Base-by-base conservation (phyloP, 805 yeast species). In the Ogataea populi-albae region DNA sequence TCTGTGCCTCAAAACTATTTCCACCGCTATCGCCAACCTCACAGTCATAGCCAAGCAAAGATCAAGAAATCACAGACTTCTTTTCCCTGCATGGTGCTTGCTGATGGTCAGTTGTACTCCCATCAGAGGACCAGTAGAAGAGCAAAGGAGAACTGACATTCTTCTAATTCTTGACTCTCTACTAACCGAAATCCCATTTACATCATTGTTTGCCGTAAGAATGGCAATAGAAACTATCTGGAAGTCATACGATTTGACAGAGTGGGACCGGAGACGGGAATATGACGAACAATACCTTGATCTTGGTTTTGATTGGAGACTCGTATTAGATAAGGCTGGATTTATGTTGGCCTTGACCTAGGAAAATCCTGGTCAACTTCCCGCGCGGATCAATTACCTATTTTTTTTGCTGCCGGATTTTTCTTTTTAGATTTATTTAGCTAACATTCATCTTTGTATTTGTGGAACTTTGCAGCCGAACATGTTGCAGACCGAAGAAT, bases 51-150 rank as follows among this genome's bases (percentile, higher is more conserved):
- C 15, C 16, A 25, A 48, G 49, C 31, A 26, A 12, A 9, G 16
- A 32, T 25, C 28, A 8, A 25, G 28, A 16, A 28, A 35, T 22
- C 26, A 39, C 25, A 40, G 42, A 11, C 43, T 45, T 4, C 46
- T 57, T 10, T 59, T 52, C 21, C 66, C 66, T 5, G 46, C 46
- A 8, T 61, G 66, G 66, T 36, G 61, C n/a, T 25, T 61, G 9
- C 39, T 60, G 9, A 49, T 60, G 3, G 23, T 53, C 3, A 40
- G 58, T 1, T 34, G 45, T 6, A 47, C 55, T 26, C 41, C 41
- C 6, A 41, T 35, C n/a, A 32, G 30, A n/a, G 29, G 31, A 12
- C 38, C 30, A 4, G 17, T 26, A 6, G 33, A 47, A 14, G 47
- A 43, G 12, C 22, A 34, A 4, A 38, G 27, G 1, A 37, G 61